Base-by-base conservation (phyloP, 805 yeast genomes). In the Ogataea parapolymorpha region DNA sequence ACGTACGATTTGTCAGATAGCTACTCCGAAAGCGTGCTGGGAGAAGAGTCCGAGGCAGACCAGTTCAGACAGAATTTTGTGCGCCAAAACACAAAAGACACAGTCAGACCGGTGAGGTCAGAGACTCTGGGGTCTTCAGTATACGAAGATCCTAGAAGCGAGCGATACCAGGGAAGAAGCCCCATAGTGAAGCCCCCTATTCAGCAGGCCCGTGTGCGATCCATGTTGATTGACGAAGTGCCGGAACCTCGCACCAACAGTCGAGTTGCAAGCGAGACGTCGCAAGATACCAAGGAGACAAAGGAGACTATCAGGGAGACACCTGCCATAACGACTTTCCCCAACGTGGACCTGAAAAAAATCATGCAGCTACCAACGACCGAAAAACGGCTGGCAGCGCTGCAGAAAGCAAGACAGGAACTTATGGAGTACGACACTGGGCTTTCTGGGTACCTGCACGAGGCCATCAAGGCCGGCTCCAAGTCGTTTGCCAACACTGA, bases 341-440 rank as follows among this genome's bases (percentile, higher is more conserved):
- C 55, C 3, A 33, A 13, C 15, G 20, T 42, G 8, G 48, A 54
- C 26, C 16, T 52, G 16, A 41, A 32, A 8, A 49, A 51, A 45
- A 53, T 45, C 30, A 50, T 30, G 41, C 45, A 35, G 48, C 50
- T 20, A 35, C 24, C 48, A 9, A 35, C 50, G 2, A 38, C 54
- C 2, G 60, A 55, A 27, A 71, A 62, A 54, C 71, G 74, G 45
- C 68, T 67, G 25, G 57, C 45, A 41, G 68, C 64, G 31, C 68
- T 69, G 46, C 64, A 62, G 45, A 71, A 63, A 11, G 79, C 71
- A 14, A 64, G 72, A 46, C 56, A 44, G 16, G 70, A 65, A 42
- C 77, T 72, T 40, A 42, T 58, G 1, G 65, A 62, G 6, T 70
- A 67, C 46, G 80, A 80, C 37, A 69, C 81, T 0, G 86, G 86